Conservation (phyloP, 164 flowering plant genomes). For the Malania oleifera region DNA sequence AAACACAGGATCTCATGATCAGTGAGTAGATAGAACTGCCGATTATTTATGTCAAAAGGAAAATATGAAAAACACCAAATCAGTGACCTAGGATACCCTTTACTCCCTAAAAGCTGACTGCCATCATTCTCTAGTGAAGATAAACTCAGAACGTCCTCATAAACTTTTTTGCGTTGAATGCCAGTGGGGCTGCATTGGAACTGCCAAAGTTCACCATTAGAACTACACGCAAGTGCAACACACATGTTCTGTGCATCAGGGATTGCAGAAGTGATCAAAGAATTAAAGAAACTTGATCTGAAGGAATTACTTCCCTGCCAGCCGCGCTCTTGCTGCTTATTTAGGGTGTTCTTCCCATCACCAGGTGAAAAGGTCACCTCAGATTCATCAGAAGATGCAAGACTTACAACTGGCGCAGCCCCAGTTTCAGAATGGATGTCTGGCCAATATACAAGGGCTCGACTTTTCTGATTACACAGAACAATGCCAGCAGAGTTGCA, state of each 20-base stretch:
- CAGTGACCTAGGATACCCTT: slow-evolving; percentile 76
- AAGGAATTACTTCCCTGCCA: slow-evolving; percentile 25
- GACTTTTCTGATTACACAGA: slow-evolving; percentile 49
- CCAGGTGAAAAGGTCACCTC: slow-evolving; percentile 23
- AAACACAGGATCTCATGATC: slow-evolving; percentile 81
- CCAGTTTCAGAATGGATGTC: slow-evolving; percentile 42
- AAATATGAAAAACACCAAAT: slow-evolving; percentile 43
- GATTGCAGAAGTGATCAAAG: slow-evolving; percentile 63
- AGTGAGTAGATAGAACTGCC: slow-evolving; percentile 68
- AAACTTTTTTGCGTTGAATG: slow-evolving; percentile 30
- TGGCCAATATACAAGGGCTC: slow-evolving; percentile 67
- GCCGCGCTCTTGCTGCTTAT: slow-evolving; percentile 23
- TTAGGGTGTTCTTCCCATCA: slow-evolving; percentile 26
- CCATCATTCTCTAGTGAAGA: slow-evolving; percentile 27
- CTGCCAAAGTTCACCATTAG: slow-evolving; percentile 76
- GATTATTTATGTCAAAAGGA: slow-evolving; percentile 23
- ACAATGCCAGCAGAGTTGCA: slow-evolving; percentile 54
- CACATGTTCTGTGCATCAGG: slow-evolving; percentile 32
- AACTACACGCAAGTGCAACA: slow-evolving; percentile 62
- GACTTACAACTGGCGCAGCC: slow-evolving; percentile 28
- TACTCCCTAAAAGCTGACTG: slow-evolving; percentile 29
- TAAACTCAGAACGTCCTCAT: slow-evolving; percentile 18
- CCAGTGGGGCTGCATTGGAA: slow-evolving; percentile 55
- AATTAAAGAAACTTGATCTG: slow-evolving; percentile 39
- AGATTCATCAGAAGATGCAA: slow-evolving; percentile 37